These are phyloP conservation scores for Wallacemonas collosoma DNA, from an alignment of 208 protist genomes.

Conservation along the genomic window DNA sequence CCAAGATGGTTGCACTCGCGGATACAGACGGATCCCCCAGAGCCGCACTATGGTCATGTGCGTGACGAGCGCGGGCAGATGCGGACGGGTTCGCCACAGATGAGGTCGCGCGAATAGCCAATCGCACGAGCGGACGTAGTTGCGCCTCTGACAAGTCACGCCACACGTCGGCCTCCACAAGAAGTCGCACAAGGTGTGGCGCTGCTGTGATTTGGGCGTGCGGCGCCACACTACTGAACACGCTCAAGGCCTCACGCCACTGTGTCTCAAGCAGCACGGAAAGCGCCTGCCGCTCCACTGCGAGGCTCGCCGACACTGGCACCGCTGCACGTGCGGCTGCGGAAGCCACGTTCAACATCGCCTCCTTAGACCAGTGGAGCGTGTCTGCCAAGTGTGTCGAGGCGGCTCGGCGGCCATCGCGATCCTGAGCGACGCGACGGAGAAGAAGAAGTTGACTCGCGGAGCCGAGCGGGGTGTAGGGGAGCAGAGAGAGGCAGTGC, in stretches of 20 bases:
- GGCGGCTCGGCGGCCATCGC: constrained; percentile 29
- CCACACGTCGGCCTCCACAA: constrained; percentile 59
- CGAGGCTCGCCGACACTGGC: constrained; percentile 5
- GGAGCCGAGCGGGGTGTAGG: constrained; percentile 55
- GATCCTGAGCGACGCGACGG: constrained; percentile 50
- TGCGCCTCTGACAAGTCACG: constrained; percentile 28
- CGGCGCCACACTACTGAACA: constrained; percentile 27
- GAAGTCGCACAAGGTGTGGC: constrained; percentile 57
- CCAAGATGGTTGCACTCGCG: too few species aligned
- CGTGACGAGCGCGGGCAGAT: constrained; percentile 19
- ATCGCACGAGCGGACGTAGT: constrained; percentile 42
- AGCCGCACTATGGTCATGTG: too few species aligned
- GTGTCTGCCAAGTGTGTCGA: constrained; percentile 3
- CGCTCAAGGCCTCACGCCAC: constrained; percentile 50
- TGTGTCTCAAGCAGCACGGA: constrained; percentile 47
- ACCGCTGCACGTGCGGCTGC: constrained; percentile 9
- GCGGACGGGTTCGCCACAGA: not conserved
- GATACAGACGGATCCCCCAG: too few species aligned
- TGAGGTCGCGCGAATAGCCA: constrained; percentile 32
- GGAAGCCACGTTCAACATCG: constrained; percentile 10
- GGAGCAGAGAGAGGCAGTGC: constrained; percentile 65
- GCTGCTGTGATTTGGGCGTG: constrained; percentile 52
- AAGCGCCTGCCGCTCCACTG: constrained; percentile 40
- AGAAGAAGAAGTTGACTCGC: constrained; percentile 53
- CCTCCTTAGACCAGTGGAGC: not conserved